Percentiles rank a stretch among this genome's conserved stretches.
These are phyloP conservation scores for Aegilops bicornis DNA, from an alignment of 176 grass and related monocot species.

Conservation along the genomic window DNA sequence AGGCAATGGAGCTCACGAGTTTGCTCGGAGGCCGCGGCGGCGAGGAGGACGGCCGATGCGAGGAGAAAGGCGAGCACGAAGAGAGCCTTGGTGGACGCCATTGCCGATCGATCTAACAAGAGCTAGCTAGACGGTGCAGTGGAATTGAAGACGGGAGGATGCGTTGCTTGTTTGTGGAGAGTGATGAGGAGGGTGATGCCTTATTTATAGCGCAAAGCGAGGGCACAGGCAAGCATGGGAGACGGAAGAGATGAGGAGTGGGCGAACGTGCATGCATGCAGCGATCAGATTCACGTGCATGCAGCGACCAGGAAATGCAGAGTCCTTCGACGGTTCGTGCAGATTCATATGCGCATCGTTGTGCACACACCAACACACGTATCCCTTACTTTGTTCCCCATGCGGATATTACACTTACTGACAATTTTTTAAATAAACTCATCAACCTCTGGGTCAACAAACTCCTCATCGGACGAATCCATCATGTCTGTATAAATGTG, in stretches of 20 bases:
- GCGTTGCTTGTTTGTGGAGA: conserved; percentile 11
- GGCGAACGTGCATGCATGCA: conserved; percentile 16
- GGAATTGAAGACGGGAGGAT: not conserved
- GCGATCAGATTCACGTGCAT: not conserved
- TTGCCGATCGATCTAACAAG: not conserved
- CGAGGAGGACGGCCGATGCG: conserved; percentile 30
- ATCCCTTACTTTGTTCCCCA: not conserved
- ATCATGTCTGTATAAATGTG: too few species aligned
- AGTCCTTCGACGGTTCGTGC: not conserved
- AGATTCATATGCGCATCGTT: conserved; percentile 9
- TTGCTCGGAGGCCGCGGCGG: conserved; percentile 29
- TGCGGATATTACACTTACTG: not conserved
- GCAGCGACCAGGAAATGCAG: not conserved
- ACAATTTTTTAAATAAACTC: not conserved
- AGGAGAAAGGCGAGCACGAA: conserved; percentile 40
- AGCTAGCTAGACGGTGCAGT: not conserved
- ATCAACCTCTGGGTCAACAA: too few species aligned
- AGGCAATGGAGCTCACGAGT: conserved; percentile 22
- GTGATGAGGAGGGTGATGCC: not conserved
- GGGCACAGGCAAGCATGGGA: conserved; percentile 2
- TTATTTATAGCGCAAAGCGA: not conserved
- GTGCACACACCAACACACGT: not conserved
- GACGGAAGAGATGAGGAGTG: not conserved
- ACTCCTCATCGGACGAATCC: too few species aligned
- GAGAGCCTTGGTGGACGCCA: conserved; percentile 56